phyloP scores from a whole-genome alignment of 352 stramenopile species.

The Globisporangium spinosum region DNA sequence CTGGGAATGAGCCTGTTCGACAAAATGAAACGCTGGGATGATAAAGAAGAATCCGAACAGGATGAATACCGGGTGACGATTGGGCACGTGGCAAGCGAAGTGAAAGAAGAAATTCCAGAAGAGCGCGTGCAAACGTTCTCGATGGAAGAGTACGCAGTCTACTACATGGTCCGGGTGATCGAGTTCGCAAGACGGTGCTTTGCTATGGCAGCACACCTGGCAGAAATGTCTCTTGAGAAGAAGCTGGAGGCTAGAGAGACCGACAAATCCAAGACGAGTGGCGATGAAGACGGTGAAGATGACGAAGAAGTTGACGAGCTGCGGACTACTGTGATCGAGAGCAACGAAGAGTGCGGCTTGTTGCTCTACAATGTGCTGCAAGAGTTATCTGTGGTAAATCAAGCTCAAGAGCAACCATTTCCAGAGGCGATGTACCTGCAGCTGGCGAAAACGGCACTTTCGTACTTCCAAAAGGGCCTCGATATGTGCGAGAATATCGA shows the following conservation, averaged over 20 bases:
- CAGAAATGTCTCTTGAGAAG: slow-evolving; percentile 17
- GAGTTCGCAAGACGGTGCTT: slow-evolving; percentile 68
- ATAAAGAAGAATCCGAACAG: slow-evolving; percentile 19
- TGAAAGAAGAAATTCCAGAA: slow-evolving; percentile 2
- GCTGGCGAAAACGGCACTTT: slow-evolving; percentile 27
- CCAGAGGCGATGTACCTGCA: slow-evolving; percentile 25
- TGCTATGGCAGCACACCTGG: slow-evolving; percentile 52
- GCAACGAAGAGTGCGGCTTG: slow-evolving; percentile 68
- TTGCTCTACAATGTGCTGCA: slow-evolving; percentile 72
- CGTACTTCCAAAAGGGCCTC: slow-evolving; percentile 42
- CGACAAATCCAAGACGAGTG: background rate
- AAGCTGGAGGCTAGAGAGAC: background rate
- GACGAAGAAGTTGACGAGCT: slow-evolving; percentile 31
- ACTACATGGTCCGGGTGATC: slow-evolving; percentile 50
- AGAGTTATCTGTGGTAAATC: slow-evolving; percentile 53
- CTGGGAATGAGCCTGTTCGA: slow-evolving; percentile 45
- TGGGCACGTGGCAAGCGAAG: background rate
- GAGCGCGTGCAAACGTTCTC: slow-evolving; percentile 12
- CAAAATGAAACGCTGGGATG: slow-evolving; percentile 54
- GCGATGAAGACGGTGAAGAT: slow-evolving; percentile 18
- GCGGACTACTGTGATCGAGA: slow-evolving; percentile 42
- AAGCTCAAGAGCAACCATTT: slow-evolving; percentile 26
- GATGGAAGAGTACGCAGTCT: slow-evolving; percentile 43
- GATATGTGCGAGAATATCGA: slow-evolving; percentile 28
- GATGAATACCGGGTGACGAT: slow-evolving; percentile 17